phyloP scores from a whole-genome alignment of 2,329 filamentous ascomycete species.

The Xenoacremonium recifei region DNA sequence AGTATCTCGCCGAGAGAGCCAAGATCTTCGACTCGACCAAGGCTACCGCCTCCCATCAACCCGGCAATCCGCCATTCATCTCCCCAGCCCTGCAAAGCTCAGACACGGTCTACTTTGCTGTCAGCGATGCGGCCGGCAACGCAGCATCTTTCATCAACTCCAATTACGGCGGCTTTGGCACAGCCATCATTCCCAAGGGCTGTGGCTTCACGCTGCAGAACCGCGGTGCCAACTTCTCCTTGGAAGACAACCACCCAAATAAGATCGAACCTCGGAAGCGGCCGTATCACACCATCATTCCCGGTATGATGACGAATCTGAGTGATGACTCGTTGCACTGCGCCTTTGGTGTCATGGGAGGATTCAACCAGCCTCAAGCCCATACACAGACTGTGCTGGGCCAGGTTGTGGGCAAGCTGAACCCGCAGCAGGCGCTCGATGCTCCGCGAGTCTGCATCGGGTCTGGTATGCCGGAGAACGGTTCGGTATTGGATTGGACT shows the following conservation, averaged over 20 bases:
- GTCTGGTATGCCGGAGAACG: constrained; percentile 64
- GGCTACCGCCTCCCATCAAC: constrained; percentile 58
- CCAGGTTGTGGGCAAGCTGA: constrained; percentile 77
- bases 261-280: constrained; percentile 76
- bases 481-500: constrained; percentile 56
- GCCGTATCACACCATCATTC: constrained; percentile 98
- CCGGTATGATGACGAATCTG: constrained; percentile 79
- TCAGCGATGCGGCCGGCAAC: constrained; percentile 79
- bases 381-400: constrained; percentile 92
- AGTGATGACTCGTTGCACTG: constrained; percentile 73
- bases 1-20: constrained; percentile 72
- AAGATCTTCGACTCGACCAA: constrained; percentile 56
- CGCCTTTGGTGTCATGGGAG: constrained; percentile 95
- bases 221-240: constrained; percentile 81
- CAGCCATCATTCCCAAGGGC: constrained; percentile 76
- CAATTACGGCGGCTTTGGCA: constrained; percentile 89
- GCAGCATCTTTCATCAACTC: constrained; percentile 96
- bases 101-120: constrained; percentile 93
- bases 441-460: constrained; percentile 89
- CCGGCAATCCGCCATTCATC: constrained; percentile 56
- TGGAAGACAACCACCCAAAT: constrained; percentile 74
- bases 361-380: constrained; percentile 98
- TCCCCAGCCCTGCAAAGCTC: constrained; percentile 78
- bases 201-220: constrained; percentile 96
- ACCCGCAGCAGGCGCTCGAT: constrained; percentile 86